Evolutionary conservation across 106 monocot genomes (phyloP).

Genomic region (Dendrobium nobile): DNA sequence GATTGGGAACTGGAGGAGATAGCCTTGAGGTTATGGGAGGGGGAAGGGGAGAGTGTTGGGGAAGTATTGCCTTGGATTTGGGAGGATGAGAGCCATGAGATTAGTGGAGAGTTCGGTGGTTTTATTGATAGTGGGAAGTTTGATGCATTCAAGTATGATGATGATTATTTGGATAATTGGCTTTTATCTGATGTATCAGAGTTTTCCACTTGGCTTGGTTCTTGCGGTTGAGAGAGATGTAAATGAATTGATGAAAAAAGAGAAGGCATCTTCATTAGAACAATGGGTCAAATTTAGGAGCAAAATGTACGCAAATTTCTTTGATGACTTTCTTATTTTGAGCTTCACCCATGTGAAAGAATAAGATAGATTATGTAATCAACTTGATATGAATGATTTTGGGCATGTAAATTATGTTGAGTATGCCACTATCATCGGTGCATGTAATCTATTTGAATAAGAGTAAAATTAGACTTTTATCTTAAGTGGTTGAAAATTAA

Average conservation of each 20-base stretch:
- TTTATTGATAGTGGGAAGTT: neutral
- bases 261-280: neutral
- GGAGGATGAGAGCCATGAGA: neutral
- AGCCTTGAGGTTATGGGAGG: constrained; percentile 5
- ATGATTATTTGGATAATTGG: neutral
- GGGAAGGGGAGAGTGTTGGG: neutral
- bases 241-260: neutral
- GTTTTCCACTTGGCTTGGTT: neutral
- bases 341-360: neutral
- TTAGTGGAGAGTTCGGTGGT: neutral
- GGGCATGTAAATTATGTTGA: neutral
- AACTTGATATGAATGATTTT: neutral
- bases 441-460: no score
- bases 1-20: constrained; percentile 10
- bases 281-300: neutral
- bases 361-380: neutral
- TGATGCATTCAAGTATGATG: constrained; percentile 5
- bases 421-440: no score
- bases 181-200: neutral
- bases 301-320: neutral
- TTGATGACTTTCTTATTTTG: neutral
- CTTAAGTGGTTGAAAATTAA: no score
- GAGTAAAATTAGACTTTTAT: no score
- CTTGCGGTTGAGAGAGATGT: neutral
- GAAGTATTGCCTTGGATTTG: neutral